Percentiles rank a stretch among this genome's conserved stretches.
Conservation (phyloP, 306 rosid species). For the Fragaria iinumae region DNA sequence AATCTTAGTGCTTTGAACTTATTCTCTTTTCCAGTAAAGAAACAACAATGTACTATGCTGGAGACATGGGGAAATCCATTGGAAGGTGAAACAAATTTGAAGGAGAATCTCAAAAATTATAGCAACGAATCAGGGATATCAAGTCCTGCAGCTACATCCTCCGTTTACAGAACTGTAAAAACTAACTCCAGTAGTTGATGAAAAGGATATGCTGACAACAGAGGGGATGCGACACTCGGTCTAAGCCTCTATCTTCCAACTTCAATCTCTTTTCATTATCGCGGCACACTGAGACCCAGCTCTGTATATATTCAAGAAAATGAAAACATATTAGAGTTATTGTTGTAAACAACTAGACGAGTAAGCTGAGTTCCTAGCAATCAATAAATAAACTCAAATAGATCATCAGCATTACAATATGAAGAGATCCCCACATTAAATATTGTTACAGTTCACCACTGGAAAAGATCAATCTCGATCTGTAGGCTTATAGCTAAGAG, state of each 20-base stretch:
- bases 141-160: slow-evolving; percentile 33
- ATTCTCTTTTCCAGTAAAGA: background rate
- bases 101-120: slow-evolving; percentile 17
- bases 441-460: background rate
- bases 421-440: background rate
- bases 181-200: slow-evolving; percentile 26
- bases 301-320: slow-evolving; percentile 44
- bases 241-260: slow-evolving; percentile 33
- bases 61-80: background rate
- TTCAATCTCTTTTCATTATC: slow-evolving; percentile 41
- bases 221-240: slow-evolving; percentile 22
- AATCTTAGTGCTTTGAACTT: background rate
- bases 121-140: slow-evolving; percentile 32
- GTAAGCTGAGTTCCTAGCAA: background rate
- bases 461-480: background rate
- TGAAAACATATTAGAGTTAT: slow-evolving; percentile 8
- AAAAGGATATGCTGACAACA: slow-evolving; percentile 23
- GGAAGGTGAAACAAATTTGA: slow-evolving; percentile 7
- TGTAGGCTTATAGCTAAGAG: background rate
- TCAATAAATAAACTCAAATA: background rate
- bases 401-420: background rate
- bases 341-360: background rate
- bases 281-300: slow-evolving; percentile 71
- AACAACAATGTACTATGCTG: slow-evolving; percentile 8
- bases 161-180: slow-evolving; percentile 22